Percentiles rank a stretch among this genome's conserved stretches.
These are phyloP conservation scores for Aspergillus sp. DNA, from an alignment of 2,329 filamentous ascomycete species.

Conservation along the genomic window DNA sequence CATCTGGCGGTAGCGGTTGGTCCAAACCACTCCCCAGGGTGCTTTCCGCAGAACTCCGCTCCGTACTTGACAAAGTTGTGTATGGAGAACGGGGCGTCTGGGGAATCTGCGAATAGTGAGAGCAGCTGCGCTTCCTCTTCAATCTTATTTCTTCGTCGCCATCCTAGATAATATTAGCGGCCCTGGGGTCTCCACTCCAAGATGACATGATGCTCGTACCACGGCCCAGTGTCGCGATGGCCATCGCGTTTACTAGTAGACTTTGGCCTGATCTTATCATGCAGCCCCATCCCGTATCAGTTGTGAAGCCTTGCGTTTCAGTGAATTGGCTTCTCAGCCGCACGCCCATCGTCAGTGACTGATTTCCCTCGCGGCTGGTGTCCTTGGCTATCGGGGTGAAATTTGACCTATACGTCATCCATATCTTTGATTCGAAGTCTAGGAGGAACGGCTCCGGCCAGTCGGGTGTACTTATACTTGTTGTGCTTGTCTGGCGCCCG, in stretches of 20 bases:
- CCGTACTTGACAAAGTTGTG: slow-evolving; percentile 92
- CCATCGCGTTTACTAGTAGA: slow-evolving; percentile 81
- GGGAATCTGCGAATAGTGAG: slow-evolving; percentile 82
- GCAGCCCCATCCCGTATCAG: slow-evolving; percentile 95
- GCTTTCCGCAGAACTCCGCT: slow-evolving; percentile 82
- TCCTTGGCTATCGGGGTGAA: slow-evolving; percentile 82
- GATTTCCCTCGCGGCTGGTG: slow-evolving; percentile 67
- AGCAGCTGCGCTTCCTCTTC: slow-evolving; percentile 70
- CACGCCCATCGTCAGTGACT: slow-evolving; percentile 78
- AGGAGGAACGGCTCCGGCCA: slow-evolving; percentile 87
- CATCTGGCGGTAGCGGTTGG: slow-evolving; percentile 94
- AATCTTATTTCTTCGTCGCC: slow-evolving; percentile 64
- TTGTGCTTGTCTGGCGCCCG: slow-evolving; percentile 5
- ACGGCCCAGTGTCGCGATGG: slow-evolving; percentile 72
- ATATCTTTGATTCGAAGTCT: slow-evolving; percentile 89
- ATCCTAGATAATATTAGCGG: slow-evolving; percentile 55
- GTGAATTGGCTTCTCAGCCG: slow-evolving; percentile 77
- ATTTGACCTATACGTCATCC: slow-evolving; percentile 93
- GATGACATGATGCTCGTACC: slow-evolving; percentile 49
- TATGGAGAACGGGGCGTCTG: slow-evolving; percentile 85
- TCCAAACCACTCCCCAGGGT: slow-evolving; percentile 97
- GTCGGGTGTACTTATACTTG: slow-evolving; percentile 40
- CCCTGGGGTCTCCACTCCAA: slow-evolving; percentile 17
- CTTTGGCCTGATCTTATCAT: slow-evolving; percentile 98
- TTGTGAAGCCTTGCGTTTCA: slow-evolving; percentile 80